Percentiles rank a stretch among this genome's conserved stretches.
phyloP scores from a whole-genome alignment of 768 basidiomycete genomes.

The Lanmaoa pseudosensibilis region DNA sequence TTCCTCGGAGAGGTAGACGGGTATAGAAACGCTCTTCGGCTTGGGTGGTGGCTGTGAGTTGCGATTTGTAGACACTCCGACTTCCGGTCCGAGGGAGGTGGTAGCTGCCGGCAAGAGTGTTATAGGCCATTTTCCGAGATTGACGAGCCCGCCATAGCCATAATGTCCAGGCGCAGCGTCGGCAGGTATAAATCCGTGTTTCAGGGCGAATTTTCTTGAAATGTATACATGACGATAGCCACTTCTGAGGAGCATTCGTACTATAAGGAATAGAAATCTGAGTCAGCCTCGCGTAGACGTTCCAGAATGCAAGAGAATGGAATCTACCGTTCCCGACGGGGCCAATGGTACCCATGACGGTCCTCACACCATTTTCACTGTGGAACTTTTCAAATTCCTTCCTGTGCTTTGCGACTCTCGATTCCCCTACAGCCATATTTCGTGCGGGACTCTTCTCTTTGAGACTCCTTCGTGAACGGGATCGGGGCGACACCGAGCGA shows the following conservation, averaged over 20 bases:
- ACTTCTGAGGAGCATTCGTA: slow-evolving; percentile 89
- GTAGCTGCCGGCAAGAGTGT: slow-evolving; percentile 47
- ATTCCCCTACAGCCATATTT: slow-evolving; percentile 29
- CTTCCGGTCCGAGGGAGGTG: neutral
- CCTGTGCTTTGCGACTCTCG: slow-evolving; percentile 62
- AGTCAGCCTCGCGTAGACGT: neutral
- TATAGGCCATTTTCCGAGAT: slow-evolving; percentile 86
- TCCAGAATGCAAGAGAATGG: slow-evolving; percentile 17
- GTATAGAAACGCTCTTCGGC: slow-evolving; percentile 45
- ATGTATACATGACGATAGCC: slow-evolving; percentile 96
- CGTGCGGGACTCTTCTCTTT: slow-evolving; percentile 42
- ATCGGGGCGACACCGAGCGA: slow-evolving; percentile 30
- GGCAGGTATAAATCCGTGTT: slow-evolving; percentile 82
- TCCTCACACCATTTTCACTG: slow-evolving; percentile 88
- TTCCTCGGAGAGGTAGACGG: slow-evolving; percentile 91
- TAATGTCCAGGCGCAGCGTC: slow-evolving; percentile 89
- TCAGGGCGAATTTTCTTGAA: slow-evolving; percentile 87
- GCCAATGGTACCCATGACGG: slow-evolving; percentile 87
- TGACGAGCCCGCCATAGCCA: slow-evolving; percentile 89
- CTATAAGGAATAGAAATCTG: slow-evolving; percentile 36
- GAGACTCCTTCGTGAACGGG: slow-evolving; percentile 35
- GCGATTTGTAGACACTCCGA: neutral
- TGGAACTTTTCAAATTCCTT: slow-evolving; percentile 86
- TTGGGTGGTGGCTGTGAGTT: slow-evolving; percentile 12
- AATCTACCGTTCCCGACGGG: slow-evolving; percentile 76